These are phyloP conservation scores for Corymbia calophylla DNA, from an alignment of 441 rosid genomes.

Conservation along the genomic window DNA sequence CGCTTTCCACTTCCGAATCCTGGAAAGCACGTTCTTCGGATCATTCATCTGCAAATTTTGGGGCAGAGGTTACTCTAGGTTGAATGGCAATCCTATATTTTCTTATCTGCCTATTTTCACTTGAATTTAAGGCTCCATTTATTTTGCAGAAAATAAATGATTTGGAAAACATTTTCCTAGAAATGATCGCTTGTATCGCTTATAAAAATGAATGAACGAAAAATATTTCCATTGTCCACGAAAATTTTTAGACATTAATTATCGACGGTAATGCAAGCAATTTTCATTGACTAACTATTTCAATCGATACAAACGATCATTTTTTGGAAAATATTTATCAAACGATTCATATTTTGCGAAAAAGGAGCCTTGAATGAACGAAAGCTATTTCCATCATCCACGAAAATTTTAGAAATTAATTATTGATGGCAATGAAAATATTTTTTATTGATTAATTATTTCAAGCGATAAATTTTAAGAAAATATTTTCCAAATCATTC, in stretches of 20 bases:
- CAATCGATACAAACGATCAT: not conserved
- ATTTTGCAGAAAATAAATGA: not conserved
- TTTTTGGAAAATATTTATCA: not conserved
- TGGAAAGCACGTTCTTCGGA: slow-evolving; percentile 34
- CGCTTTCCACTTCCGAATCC: slow-evolving; percentile 18
- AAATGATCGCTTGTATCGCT: no score
- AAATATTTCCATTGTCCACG: not conserved
- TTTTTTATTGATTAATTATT: not conserved
- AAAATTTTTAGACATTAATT: not conserved
- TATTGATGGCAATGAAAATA: no score
- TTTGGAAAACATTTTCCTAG: not conserved
- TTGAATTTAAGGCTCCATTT: not conserved
- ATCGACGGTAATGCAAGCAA: not conserved
- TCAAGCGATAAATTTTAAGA: not conserved
- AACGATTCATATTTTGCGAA: not conserved
- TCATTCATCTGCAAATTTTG: slow-evolving; percentile 53
- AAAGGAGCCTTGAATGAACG: not conserved
- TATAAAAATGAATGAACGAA: not conserved
- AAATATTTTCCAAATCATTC: not conserved
- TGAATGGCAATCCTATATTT: not conserved
- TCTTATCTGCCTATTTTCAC: not conserved
- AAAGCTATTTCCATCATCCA: not conserved
- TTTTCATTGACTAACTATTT: not conserved
- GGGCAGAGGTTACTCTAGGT: slow-evolving; percentile 67
- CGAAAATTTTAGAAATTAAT: not conserved